A percentile compares a stretch with the other conserved stretches of the same genome.
Evolutionary conservation across 2,329 filamentous ascomycete genomes (phyloP).

Genomic region (Penicillium sp.): DNA sequence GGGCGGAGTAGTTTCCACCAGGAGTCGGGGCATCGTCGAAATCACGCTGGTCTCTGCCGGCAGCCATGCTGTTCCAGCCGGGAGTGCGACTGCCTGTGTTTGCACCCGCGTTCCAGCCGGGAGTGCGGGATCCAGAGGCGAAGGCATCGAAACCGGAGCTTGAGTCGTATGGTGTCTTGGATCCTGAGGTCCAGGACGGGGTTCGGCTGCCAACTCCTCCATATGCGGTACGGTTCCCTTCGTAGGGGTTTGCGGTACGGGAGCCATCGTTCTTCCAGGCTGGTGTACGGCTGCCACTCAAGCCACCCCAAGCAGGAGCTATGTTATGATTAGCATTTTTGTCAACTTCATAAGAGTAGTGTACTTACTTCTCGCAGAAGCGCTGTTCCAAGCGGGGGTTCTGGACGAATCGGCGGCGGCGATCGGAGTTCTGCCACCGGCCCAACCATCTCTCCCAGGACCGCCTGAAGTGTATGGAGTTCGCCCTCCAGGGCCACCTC

Average conservation of each 20-base stretch:
- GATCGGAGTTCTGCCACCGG: conserved; percentile 61
- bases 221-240: conserved; percentile 66
- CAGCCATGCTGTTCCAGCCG: conserved; percentile 30
- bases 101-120: conserved; percentile 55
- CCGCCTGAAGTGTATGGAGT: conserved; percentile 43
- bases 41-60: conserved; percentile 30
- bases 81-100: conserved; percentile 43
- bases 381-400: conserved; percentile 65
- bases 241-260: conserved; percentile 53
- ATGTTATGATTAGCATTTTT: conserved; percentile 16
- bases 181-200: conserved; percentile 69
- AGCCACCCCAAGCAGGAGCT: conserved; percentile 38
- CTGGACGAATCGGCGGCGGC: conserved; percentile 53
- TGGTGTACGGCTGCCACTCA: conserved; percentile 43
- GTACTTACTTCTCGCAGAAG: conserved; percentile 54
- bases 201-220: conserved; percentile 57
- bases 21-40: conserved; percentile 69
- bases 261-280: conserved; percentile 52
- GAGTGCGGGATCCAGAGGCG: conserved; percentile 65
- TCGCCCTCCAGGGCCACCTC: conserved; percentile 23
- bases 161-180: conserved; percentile 61
- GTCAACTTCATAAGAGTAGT: background rate
- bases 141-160: conserved; percentile 60
- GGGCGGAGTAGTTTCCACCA: conserved; percentile 56
- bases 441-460: conserved; percentile 47